Evolutionary conservation across 106 monocot species (phyloP), one percentile per base, ranked within the genome.

Genomic region (Posidonia australis): DNA sequence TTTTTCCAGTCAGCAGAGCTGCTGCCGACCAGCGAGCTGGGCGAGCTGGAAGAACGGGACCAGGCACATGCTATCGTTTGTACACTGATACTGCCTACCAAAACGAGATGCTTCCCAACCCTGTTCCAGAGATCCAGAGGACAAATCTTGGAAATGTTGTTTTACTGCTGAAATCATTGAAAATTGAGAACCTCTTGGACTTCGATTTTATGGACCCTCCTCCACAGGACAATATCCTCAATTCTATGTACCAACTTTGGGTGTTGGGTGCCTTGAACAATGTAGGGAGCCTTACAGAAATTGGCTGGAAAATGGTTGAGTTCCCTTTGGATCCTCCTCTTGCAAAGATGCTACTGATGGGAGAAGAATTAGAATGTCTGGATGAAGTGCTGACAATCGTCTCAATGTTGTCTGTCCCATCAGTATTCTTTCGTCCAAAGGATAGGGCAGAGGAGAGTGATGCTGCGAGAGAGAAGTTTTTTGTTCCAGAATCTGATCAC

Each of bases 301-400:
- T 96, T n/a, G 96, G 90, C 13, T 90, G 90, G 96, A 90, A 90
- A 51, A 96, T 96, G 96, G 90, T 90, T 5, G 96, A 96, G 79
- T 90, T 96, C 63, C 96, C 96, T 4, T 58, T 96, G 49, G 96
- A 96, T 66, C 96, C 96, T 13, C 84, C 96, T 7, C 72, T 96
- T 46, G 96, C 96, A n/a, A 90, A 90, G 58, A 98, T 98, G 96
- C 62, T 98, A 36, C 56, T 98, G 46, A 90, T 90, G 84, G 90
- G 90, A 2, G 96, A 90, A 63, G 52, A 74, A 58, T 69, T 98
- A 0, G 84, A 75, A 14, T 98, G 96, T 58, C 10, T 90, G 13
- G 61, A 98, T 68, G 96, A 98, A 63, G 90, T 98, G 17, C 60
- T 98, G 47, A 90, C 87, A 3, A 76, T 98, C 41, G 96, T 98